A percentile compares a stretch with the other conserved stretches of the same genome.
These are phyloP conservation scores for Phtheirospermum japonicum DNA, from an alignment of 257 asterid genomes.

Conservation along the genomic window DNA sequence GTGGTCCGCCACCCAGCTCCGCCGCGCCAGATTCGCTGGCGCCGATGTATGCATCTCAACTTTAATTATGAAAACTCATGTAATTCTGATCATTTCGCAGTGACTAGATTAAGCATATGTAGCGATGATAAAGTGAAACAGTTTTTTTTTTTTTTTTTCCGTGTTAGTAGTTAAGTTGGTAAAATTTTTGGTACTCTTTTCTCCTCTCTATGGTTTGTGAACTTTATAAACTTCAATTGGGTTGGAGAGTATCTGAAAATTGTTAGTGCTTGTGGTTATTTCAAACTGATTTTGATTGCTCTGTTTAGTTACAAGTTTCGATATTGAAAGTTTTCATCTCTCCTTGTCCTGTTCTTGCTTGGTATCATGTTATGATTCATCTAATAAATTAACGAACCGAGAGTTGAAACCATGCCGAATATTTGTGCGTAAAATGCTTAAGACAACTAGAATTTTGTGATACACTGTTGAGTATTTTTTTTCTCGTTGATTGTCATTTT, in stretches of 20 bases:
- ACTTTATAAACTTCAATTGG: constrained; percentile 1
- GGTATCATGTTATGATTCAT: neutral
- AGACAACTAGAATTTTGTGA: neutral
- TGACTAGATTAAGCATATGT: neutral
- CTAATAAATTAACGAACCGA: constrained; percentile 18
- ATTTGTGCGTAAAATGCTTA: neutral
- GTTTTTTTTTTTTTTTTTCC: neutral
- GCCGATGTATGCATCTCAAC: constrained; percentile 52
- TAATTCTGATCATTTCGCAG: neutral
- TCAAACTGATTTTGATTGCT: neutral
- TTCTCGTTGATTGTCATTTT: neutral
- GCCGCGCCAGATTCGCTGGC: constrained; percentile 79
- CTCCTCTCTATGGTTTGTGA: neutral
- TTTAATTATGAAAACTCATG: neutral
- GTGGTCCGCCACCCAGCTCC: constrained; percentile 78
- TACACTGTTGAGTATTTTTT: neutral
- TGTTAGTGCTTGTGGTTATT: constrained; percentile 3
- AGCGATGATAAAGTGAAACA: neutral
- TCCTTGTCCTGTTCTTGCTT: neutral
- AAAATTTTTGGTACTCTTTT: neutral
- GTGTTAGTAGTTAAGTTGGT: neutral
- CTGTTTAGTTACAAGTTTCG: constrained; percentile 2
- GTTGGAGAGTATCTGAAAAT: neutral
- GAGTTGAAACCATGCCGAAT: neutral
- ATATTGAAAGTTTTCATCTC: constrained; percentile 3